Conservation (phyloP, 148 eudicot species). For the Pouteria glomerata region DNA sequence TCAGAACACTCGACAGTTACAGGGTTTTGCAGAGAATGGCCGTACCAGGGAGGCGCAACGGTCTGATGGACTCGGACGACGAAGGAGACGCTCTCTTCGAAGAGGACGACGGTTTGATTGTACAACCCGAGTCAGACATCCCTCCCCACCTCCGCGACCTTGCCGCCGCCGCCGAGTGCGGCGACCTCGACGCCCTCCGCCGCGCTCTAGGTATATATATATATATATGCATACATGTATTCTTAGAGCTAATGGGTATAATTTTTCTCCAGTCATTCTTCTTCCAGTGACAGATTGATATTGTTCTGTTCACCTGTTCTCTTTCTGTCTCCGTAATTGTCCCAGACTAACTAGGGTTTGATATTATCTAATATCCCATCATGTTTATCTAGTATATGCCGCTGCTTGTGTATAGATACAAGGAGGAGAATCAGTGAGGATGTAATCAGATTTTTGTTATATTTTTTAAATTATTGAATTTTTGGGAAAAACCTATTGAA, state of each 20-base stretch:
- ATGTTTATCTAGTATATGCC: no score
- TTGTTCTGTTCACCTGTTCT: not conserved
- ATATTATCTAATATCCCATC: no score
- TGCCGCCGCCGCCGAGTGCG: conserved; percentile 46
- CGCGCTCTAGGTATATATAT: conserved; percentile 52
- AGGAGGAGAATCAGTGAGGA: no score
- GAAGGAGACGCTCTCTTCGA: conserved; percentile 46
- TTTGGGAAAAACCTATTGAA: no score
- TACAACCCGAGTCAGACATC: conserved; percentile 33
- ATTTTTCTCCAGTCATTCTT: not conserved
- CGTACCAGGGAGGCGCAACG: conserved; percentile 55
- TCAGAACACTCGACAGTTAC: no score
- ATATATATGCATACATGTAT: not conserved
- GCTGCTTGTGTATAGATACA: no score
- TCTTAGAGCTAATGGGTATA: not conserved
- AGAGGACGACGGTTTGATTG: conserved; percentile 25
- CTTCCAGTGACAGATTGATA: not conserved
- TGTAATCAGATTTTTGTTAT: no score
- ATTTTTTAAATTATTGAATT: not conserved
- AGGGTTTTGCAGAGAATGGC: conserved; percentile 67
- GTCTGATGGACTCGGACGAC: conserved; percentile 53
- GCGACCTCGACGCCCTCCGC: conserved; percentile 58
- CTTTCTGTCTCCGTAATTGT: not conserved
- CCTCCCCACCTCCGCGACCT: conserved; percentile 71
- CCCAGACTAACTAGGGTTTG: not conserved